Percentiles rank a stretch among this genome's conserved stretches.
Evolutionary conservation across 306 rosid species (phyloP).

Genomic region (Luffa acutangula): DNA sequence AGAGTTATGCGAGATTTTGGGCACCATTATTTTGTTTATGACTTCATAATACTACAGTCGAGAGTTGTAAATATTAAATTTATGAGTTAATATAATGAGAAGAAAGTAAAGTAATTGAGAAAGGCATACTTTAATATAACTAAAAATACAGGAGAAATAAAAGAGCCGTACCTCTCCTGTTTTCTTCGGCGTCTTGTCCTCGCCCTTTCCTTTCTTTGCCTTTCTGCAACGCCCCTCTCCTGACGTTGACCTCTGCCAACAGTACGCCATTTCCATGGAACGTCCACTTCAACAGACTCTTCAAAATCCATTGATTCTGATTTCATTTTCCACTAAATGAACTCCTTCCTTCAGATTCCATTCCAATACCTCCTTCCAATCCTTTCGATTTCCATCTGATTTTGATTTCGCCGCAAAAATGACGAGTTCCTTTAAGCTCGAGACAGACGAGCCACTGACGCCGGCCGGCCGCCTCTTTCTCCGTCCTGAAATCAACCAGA

Average conservation of each 20-base stretch:
- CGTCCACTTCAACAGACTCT: neutral
- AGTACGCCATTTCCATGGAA: neutral
- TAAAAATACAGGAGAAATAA: neutral
- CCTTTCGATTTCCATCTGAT: too few species aligned
- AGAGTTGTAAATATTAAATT: too few species aligned
- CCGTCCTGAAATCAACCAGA: constrained; percentile 46
- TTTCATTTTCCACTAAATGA: neutral
- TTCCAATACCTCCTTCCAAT: neutral
- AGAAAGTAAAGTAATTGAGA: too few species aligned
- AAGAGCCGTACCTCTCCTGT: neutral
- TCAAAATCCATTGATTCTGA: neutral
- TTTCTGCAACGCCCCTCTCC: neutral
- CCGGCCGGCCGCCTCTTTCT: constrained; percentile 71
- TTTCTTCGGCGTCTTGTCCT: neutral
- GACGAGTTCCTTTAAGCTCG: constrained; percentile 9
- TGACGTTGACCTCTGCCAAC: neutral
- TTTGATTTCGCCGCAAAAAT: neutral
- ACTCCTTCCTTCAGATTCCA: too few species aligned
- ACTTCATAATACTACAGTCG: too few species aligned
- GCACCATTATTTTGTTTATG: too few species aligned
- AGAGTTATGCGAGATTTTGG: too few species aligned
- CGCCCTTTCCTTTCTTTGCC: neutral
- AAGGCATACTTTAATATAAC: neutral
- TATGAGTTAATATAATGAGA: too few species aligned
- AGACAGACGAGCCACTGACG: constrained; percentile 47